Percentiles rank a stretch among this genome's conserved stretches.
These are phyloP conservation scores for Polygonum maritimum DNA, from an alignment of 148 eudicot species.

Conservation along the genomic window DNA sequence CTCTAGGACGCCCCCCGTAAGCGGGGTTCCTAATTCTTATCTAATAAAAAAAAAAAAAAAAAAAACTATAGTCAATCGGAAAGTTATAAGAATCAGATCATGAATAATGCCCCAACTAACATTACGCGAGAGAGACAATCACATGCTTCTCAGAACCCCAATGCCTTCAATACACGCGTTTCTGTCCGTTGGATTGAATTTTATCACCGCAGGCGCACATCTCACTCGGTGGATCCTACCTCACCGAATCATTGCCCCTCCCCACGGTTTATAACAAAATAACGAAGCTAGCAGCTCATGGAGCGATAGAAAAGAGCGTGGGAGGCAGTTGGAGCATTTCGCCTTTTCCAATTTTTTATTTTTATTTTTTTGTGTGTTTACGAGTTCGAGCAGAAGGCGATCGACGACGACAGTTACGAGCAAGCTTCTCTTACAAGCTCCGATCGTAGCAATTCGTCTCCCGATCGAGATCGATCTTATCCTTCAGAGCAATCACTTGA, in stretches of 20 bases:
- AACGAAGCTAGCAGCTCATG: neutral
- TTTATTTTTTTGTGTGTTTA: neutral
- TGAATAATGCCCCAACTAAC: neutral
- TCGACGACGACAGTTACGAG: conserved; percentile 1
- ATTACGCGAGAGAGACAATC: neutral
- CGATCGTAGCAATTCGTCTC: neutral
- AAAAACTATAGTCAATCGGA: no score
- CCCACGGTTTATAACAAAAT: neutral
- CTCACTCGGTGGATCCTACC: neutral
- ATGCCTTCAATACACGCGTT: neutral
- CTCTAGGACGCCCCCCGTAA: no score
- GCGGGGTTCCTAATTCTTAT: no score
- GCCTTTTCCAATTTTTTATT: neutral
- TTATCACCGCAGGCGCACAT: neutral
- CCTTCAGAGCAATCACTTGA: neutral
- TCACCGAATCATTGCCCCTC: neutral
- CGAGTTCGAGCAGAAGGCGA: neutral
- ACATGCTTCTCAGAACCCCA: neutral
- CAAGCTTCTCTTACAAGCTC: neutral
- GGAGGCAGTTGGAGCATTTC: neutral
- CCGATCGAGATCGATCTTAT: neutral
- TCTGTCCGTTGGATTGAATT: neutral
- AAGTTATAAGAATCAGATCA: conserved; percentile 4
- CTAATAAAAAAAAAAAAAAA: no score
- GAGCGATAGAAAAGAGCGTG: neutral